phyloP scores from a whole-genome alignment of 1,139 yeast genomes.

The Nakaseomyces kungkrabaensis region DNA sequence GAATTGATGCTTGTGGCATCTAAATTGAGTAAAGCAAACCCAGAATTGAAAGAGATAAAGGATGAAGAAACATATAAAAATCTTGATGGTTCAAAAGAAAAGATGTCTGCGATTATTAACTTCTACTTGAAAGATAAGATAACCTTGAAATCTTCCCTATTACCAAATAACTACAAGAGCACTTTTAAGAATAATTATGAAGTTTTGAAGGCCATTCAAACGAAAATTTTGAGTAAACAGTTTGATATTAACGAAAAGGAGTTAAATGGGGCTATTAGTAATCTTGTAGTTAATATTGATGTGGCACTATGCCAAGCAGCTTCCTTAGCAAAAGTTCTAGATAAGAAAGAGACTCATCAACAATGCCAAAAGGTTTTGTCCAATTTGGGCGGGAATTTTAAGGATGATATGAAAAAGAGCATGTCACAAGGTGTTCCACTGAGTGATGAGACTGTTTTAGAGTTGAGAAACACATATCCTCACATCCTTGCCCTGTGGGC shows the following conservation, averaged over 20 bases:
- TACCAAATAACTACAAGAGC: slow-evolving; percentile 3
- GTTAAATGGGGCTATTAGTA: slow-evolving; percentile 3
- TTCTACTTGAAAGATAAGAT: slow-evolving; percentile 18
- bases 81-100: slow-evolving; percentile 1
- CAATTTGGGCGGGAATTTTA: background rate
- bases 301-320: background rate
- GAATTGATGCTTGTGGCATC: slow-evolving; percentile 17
- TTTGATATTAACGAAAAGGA: background rate
- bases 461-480: slow-evolving; percentile 24
- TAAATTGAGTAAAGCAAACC: slow-evolving; percentile 21
- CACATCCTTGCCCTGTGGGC: slow-evolving; percentile 19
- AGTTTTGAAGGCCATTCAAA: slow-evolving; percentile 6
- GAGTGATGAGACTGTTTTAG: slow-evolving; percentile 15
- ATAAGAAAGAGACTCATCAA: background rate
- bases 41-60: slow-evolving; percentile 15
- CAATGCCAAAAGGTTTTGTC: background rate
- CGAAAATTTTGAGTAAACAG: background rate
- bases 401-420: background rate
- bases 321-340: background rate
- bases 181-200: slow-evolving; percentile 14
- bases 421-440: slow-evolving; percentile 9
- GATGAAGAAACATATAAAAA: slow-evolving; percentile 19
- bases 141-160: background rate
- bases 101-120: slow-evolving; percentile 16
- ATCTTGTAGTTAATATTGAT: background rate